These are phyloP conservation scores for Diaporthe vexans DNA, from an alignment of 2,329 filamentous ascomycete genomes.

Conservation along the genomic window DNA sequence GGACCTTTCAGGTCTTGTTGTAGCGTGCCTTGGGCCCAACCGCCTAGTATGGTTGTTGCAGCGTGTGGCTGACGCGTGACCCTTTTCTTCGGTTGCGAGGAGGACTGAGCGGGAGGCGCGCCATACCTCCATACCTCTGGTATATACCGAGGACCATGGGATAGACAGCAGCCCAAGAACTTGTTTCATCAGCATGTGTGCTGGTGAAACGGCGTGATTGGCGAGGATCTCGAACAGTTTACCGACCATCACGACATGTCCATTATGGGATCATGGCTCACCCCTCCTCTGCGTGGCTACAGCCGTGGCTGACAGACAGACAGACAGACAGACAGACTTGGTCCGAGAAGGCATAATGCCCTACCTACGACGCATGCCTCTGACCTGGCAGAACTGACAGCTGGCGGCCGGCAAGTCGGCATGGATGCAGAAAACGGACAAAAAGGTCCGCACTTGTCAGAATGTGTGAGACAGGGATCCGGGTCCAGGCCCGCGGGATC, in stretches of 20 bases:
- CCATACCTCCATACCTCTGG: no score
- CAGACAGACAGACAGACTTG: no score
- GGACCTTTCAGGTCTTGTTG: not conserved
- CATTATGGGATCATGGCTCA: not conserved
- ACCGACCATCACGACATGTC: not conserved
- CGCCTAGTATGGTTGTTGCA: not conserved
- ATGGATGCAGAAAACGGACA: not conserved
- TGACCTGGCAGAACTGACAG: constrained; percentile 14
- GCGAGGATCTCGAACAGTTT: not conserved
- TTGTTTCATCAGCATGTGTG: not conserved
- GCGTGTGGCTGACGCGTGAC: not conserved
- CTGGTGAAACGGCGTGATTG: not conserved
- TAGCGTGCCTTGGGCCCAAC: not conserved
- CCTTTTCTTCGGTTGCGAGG: not conserved
- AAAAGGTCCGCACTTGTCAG: constrained; percentile 20
- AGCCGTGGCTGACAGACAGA: no score
- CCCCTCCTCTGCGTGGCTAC: not conserved
- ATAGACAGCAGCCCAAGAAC: not conserved
- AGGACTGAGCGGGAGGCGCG: not conserved
- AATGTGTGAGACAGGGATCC: constrained; percentile 8
- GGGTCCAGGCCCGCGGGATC: constrained; percentile 29
- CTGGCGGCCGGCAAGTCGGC: constrained; percentile 17
- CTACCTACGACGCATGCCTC: no score
- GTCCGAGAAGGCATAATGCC: no score
- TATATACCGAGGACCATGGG: not conserved